Evolutionary conservation across 2,329 filamentous ascomycete species (phyloP), one percentile per base, ranked within the genome.

Genomic region (Neoscytalidium dimidiatum): DNA sequence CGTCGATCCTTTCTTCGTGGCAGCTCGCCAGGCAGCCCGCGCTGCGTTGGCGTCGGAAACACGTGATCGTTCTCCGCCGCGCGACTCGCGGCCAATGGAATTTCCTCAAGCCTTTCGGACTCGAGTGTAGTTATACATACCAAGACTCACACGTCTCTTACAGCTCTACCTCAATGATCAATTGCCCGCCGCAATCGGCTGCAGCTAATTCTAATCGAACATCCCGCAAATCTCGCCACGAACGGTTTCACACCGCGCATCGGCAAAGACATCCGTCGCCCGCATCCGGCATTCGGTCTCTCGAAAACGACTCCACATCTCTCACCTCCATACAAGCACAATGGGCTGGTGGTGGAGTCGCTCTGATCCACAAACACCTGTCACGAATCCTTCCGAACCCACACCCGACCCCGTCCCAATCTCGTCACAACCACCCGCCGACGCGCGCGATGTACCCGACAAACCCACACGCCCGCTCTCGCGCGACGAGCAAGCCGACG

Each of bases 401-500:
- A 46, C 64, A 65, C 49, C 67, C 64, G 61, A 65, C 49, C 64
- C 57, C 68, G 31, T 64, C 35, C 67, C 68, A 63, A 68, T 68
- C 58, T 64, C 72, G 66, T 68, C 68, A 51, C 29, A 60, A 51
- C 66, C 60, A n/a, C 57, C 63, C n/a, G 31, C 67, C 11, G 66
- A 68, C 35, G 61, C 68, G 62, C 66, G 29, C 56, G 66, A 66
- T 68, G 67, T 68, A 19, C n/a, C 53, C 64, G 29, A 62, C 62
- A 51, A 64, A 29, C 44, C 68, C 4, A 28, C 58, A 26, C 21
- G 28, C 33, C 17, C 19, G 64, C 70, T 77, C 70, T 74, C 78
- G 66, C 76, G 80, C 70, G 76, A 81, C 68, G 80, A 84, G 70
- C 76, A 81, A 72, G 82, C 83, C 68, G 83, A 87, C 67, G 77